A percentile compares a stretch with the other conserved stretches of the same genome.
These are phyloP conservation scores for Amaranthus cruentus DNA, from an alignment of 148 eudicot species.

Conservation along the genomic window DNA sequence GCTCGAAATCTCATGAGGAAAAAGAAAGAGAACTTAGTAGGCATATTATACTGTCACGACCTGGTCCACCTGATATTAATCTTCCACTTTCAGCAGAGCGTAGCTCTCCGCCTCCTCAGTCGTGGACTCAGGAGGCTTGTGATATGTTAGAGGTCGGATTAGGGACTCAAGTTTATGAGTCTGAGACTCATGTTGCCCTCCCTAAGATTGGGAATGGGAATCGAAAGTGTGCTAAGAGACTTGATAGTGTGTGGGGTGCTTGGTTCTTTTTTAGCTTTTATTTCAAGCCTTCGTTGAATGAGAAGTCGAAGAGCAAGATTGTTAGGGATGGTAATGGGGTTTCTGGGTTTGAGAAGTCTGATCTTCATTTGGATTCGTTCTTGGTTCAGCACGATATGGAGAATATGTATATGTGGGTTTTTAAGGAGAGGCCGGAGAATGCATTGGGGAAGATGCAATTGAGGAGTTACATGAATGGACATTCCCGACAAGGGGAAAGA, in stretches of 20 bases:
- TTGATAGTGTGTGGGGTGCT: conserved; percentile 85
- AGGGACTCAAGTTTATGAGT: conserved; percentile 53
- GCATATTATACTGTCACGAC: conserved; percentile 43
- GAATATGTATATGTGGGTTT: conserved; percentile 91
- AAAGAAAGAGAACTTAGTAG: conserved; percentile 47
- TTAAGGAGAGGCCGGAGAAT: conserved; percentile 67
- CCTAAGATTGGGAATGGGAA: conserved; percentile 44
- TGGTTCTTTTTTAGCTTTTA: conserved; percentile 89
- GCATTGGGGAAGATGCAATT: conserved; percentile 88
- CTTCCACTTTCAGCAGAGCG: conserved; percentile 62
- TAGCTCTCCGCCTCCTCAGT: conserved; percentile 58
- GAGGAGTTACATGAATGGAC: conserved; percentile 88
- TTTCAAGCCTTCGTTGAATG: conserved; percentile 65
- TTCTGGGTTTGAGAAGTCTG: conserved; percentile 65
- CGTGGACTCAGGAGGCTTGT: conserved; percentile 47
- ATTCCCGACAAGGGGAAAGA: conserved; percentile 68
- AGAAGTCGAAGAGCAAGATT: conserved; percentile 47
- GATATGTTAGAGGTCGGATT: conserved; percentile 73
- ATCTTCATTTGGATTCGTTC: conserved; percentile 68
- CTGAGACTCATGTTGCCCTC: conserved; percentile 38
- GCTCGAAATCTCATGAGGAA: conserved; percentile 58
- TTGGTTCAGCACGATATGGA: conserved; percentile 92
- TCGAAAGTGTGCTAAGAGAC: conserved; percentile 59
- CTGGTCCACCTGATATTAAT: conserved; percentile 74
- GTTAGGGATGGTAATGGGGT: conserved; percentile 55